Evolutionary conservation across 768 basidiomycete genomes (phyloP), one percentile per base, ranked within the genome.

Genomic region (Cystofilobasidium macerans): DNA sequence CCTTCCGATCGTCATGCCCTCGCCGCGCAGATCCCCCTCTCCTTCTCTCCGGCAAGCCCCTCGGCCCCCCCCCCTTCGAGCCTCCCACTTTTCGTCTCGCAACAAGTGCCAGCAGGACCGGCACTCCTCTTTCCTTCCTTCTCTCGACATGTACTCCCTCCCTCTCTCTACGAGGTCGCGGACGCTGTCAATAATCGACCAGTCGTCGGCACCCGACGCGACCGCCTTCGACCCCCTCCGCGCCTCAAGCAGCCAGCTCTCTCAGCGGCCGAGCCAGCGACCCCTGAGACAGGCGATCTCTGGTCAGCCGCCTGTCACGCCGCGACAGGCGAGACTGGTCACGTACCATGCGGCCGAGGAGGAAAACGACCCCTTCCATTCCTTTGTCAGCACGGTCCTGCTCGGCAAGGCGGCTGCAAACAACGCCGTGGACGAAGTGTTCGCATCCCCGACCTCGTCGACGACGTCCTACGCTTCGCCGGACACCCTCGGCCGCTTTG

Each of bases 301-400:
- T n/a, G n/a, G n/a, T n/a, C n/a, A n/a, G n/a, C n/a, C n/a, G n/a
- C n/a, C n/a, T n/a, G n/a, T n/a, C n/a, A n/a, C n/a, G n/a, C n/a
- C n/a, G n/a, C n/a, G n/a, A n/a, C n/a, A n/a, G n/a, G n/a, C n/a
- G n/a, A n/a, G n/a, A n/a, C n/a, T n/a, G n/a, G n/a, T n/a, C n/a
- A n/a, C n/a, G n/a, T n/a, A n/a, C n/a, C n/a, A n/a, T n/a, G 20
- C 8, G 33, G 22, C 16, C 36, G 58, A 42, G 18, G 38, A 42
- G 9, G 58, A 60, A 14, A 20, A 38, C 28, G 58, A 60, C 26
- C 58, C 58, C 13, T 60, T 60, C 58, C 58, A 42, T 8, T 43
- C 38, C 5, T 60, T 60, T 22, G 28, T 60, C 40, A n/a, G 28
- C 28, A 2, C 11, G 2, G 51, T 22, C 28, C 51, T 54, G 9